Base-by-base conservation (phyloP, 805 yeast species). In the Yamadazyma takamatsuzukensis region DNA sequence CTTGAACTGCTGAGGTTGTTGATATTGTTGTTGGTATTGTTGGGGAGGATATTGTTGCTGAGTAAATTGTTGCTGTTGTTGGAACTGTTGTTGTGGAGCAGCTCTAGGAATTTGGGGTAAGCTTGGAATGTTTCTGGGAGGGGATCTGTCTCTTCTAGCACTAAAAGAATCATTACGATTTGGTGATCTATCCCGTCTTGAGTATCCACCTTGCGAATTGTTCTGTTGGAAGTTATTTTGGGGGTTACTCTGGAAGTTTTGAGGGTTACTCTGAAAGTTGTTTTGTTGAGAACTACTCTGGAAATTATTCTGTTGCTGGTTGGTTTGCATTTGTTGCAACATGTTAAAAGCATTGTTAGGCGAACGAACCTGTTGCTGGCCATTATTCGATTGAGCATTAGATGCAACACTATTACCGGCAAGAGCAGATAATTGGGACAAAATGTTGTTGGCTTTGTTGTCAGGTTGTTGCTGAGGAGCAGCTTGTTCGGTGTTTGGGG, bases 111-210 rank as follows among this genome's bases (percentile, higher is more conserved):
- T 47, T 24, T 33, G 35, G 14, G 45, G 45, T 29, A 41, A 37
- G 29, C 43, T 36, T 9, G 46, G 48, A 32, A 24, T 27, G 15
- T 27, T 27, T 28, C 42, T 30, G 17, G 52, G 59, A 12, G 64
- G 64, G 7, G 61, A 55, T 39, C 61, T 47, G 9, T 50, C 58
- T 39, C 56, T 45, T 34, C 55, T 43, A 18, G 43, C 40, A 18
- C 47, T 46, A 25, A 49, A 47, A n/a, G 15, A 5, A n/a, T 15
- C 15, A 21, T 27, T 29, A 38, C 63, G 54, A 16, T 43, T 47
- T n/a, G 79, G 79, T 12, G 80, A 74, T 51, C 81, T 68, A 40
- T 62, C 65, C 54, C 76, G 66, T 57, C 78, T 64, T 6, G 68
- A 61, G 35, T 68, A 68, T 11, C 55, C n/a, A n/a, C n/a, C n/a